Conservation (phyloP, 345 rosid species). For the Dipteronia sinensis region DNA sequence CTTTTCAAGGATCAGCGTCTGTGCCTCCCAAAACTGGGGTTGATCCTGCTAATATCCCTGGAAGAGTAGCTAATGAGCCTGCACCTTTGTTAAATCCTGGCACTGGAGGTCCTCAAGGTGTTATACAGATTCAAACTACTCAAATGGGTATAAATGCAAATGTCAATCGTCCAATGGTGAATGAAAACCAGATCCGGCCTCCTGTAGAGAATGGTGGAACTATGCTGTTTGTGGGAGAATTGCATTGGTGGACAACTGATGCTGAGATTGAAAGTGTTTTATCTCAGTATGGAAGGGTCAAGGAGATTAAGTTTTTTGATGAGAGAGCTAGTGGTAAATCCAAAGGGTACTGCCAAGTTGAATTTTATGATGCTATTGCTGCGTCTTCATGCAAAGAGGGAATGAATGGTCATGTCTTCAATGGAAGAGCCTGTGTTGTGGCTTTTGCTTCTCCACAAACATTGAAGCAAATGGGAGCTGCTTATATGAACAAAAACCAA, state of each 20-base stretch:
- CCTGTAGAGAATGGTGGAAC: conserved; percentile 73
- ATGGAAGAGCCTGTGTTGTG: conserved; percentile 82
- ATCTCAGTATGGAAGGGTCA: conserved; percentile 74
- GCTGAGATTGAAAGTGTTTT: conserved; percentile 72
- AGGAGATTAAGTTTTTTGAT: conserved; percentile 84
- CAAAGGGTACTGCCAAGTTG: conserved; percentile 91
- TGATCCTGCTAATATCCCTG: conserved; percentile 47
- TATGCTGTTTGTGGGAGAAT: conserved; percentile 71
- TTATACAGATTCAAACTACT: conserved; percentile 51
- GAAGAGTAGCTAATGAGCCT: conserved; percentile 51
- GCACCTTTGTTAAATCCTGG: conserved; percentile 48
- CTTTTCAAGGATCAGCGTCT: conserved; percentile 51
- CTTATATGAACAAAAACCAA: conserved; percentile 63
- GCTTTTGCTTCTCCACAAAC: conserved; percentile 87
- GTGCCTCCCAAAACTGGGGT: conserved; percentile 36
- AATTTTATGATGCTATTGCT: conserved; percentile 67
- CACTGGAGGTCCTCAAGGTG: conserved; percentile 52
- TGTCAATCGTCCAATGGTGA: conserved; percentile 40
- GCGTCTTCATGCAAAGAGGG: conserved; percentile 83
- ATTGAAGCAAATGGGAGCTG: conserved; percentile 79
- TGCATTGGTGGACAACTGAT: conserved; percentile 96
- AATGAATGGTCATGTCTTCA: conserved; percentile 70
- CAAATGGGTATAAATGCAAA: conserved; percentile 50
- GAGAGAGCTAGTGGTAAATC: conserved; percentile 91
- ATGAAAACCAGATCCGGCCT: conserved; percentile 61